phyloP scores from a whole-genome alignment of 345 rosid species.

The Linum usitatissimum region DNA sequence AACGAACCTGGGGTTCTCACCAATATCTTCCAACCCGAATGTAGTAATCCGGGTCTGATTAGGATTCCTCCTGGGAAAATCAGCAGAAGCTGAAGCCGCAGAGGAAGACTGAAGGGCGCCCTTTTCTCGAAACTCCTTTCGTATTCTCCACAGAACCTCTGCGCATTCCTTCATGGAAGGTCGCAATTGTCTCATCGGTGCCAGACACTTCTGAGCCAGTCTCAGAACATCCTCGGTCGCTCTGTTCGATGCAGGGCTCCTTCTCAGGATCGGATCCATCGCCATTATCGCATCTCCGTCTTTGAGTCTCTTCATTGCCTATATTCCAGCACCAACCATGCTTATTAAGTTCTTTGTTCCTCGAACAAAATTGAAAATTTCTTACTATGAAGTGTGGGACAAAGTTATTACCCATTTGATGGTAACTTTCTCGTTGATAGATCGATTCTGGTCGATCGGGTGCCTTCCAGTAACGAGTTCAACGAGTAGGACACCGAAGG shows the following conservation, averaged over 20 bases:
- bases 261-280: slow-evolving; percentile 63
- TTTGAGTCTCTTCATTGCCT: slow-evolving; percentile 66
- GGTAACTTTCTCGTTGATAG: slow-evolving; percentile 39
- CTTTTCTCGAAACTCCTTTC: slow-evolving; percentile 48
- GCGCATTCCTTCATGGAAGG: slow-evolving; percentile 70
- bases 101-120: slow-evolving; percentile 19
- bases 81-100: slow-evolving; percentile 36
- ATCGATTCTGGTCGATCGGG: slow-evolving; percentile 54
- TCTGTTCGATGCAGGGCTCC: slow-evolving; percentile 50
- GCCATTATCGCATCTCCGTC: slow-evolving; percentile 48
- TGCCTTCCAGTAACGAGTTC: slow-evolving; percentile 65
- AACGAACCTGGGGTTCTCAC: slow-evolving; percentile 26
- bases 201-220: slow-evolving; percentile 60
- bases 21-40: slow-evolving; percentile 35
- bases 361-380: too few species aligned
- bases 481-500: slow-evolving; percentile 72
- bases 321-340: slow-evolving; percentile 9
- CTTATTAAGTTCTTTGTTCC: neutral
- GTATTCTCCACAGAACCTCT: slow-evolving; percentile 60
- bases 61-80: slow-evolving; percentile 26
- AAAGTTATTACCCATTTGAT: slow-evolving; percentile 46
- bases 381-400: too few species aligned
- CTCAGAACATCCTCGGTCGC: slow-evolving; percentile 48
- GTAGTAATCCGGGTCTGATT: slow-evolving; percentile 22
- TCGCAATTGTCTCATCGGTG: slow-evolving; percentile 40